Percentiles rank a stretch among this genome's conserved stretches.
phyloP scores from a whole-genome alignment of 345 rosid species.

The Passiflora organensis region DNA sequence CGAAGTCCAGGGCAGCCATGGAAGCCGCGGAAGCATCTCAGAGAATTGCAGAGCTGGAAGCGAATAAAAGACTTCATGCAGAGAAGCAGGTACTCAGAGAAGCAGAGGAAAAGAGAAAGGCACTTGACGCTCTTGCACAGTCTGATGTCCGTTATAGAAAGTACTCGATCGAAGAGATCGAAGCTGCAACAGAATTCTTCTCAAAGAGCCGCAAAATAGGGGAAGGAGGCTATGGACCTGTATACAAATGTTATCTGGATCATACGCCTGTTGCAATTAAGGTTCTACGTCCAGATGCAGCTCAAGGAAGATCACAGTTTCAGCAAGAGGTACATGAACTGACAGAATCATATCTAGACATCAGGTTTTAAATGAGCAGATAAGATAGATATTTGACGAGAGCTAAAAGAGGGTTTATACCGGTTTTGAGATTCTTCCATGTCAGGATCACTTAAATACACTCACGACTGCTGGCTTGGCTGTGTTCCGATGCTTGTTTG shows the following conservation, averaged over 20 bases:
- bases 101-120: conserved; percentile 61
- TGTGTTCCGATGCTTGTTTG: no score
- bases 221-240: conserved; percentile 96
- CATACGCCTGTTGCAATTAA: conserved; percentile 87
- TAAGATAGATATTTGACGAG: no score
- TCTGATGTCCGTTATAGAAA: conserved; percentile 64
- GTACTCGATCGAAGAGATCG: conserved; percentile 78
- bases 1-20: conserved; percentile 71
- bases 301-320: conserved; percentile 90
- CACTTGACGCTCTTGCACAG: conserved; percentile 47
- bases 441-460: no score
- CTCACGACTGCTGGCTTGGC: no score
- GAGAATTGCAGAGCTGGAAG: conserved; percentile 71
- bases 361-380: no score
- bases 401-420: no score
- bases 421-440: no score
- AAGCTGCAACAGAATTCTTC: conserved; percentile 73
- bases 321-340: conserved; percentile 68
- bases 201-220: conserved; percentile 62
- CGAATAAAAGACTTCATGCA: conserved; percentile 60
- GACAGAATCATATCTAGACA: no score
- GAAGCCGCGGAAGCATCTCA: conserved; percentile 88
- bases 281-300: conserved; percentile 79
- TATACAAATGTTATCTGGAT: conserved; percentile 66
- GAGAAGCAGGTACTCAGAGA: conserved; percentile 76